phyloP scores from a whole-genome alignment of 2,329 filamentous ascomycete species.

The Scorias spongiosa region DNA sequence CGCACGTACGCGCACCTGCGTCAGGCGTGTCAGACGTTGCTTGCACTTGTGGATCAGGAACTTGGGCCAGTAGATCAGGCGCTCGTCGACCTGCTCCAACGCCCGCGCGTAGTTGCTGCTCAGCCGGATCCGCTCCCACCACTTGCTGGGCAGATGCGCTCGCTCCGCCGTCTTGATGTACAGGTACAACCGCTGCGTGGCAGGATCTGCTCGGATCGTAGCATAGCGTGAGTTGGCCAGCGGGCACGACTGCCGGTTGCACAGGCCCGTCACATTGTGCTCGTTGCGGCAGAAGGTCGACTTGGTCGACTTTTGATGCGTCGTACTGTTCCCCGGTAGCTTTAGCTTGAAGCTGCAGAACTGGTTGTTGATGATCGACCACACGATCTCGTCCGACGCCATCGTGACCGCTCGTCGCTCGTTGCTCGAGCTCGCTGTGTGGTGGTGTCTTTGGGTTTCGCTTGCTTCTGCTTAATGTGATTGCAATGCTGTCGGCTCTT shows the following conservation, averaged over 20 bases:
- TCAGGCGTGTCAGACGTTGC: slow-evolving; percentile 80
- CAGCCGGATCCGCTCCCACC: slow-evolving; percentile 88
- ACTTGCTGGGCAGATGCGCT: slow-evolving; percentile 70
- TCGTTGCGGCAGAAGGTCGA: slow-evolving; percentile 92
- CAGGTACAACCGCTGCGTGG: slow-evolving; percentile 72
- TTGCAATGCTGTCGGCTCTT: too few species aligned
- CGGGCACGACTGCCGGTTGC: slow-evolving; percentile 76
- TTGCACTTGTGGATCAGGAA: slow-evolving; percentile 92
- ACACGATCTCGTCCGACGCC: slow-evolving; percentile 92
- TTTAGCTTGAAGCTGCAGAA: slow-evolving; percentile 94
- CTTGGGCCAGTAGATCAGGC: slow-evolving; percentile 86
- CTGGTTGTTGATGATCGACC: slow-evolving; percentile 91
- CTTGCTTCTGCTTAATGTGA: too few species aligned
- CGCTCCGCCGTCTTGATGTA: slow-evolving; percentile 96
- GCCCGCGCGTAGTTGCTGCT: slow-evolving; percentile 84
- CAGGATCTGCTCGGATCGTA: slow-evolving; percentile 69
- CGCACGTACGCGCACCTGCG: slow-evolving; percentile 70
- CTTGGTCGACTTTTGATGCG: slow-evolving; percentile 52
- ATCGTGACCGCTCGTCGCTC: slow-evolving; percentile 28
- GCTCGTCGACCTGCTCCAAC: slow-evolving; percentile 70
- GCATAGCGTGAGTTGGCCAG: slow-evolving; percentile 87
- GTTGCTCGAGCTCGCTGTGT: too few species aligned
- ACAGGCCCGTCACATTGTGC: slow-evolving; percentile 42
- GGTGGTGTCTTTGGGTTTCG: too few species aligned
- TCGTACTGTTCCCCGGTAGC: slow-evolving; percentile 22